phyloP scores from a whole-genome alignment of 225 moss, liverwort and hornwort genomes.

The Rhytidiadelphus loreus region DNA sequence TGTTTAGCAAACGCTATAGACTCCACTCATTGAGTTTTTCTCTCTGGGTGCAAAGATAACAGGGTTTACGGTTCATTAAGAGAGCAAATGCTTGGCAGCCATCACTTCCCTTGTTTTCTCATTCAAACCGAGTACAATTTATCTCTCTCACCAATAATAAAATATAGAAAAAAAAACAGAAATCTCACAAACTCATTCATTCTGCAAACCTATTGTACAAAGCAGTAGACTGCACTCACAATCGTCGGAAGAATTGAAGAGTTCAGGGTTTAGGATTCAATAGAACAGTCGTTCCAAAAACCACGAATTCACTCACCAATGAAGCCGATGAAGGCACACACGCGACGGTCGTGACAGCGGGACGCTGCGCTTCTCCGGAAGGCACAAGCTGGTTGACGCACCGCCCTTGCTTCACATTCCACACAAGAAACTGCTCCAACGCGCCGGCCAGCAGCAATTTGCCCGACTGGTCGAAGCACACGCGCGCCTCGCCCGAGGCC shows the following conservation, averaged over 20 bases:
- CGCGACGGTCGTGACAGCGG: conserved; percentile 65
- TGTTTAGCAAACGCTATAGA: neutral
- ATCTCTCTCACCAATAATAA: neutral
- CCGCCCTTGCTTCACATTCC: conserved; percentile 94
- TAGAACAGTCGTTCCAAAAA: neutral
- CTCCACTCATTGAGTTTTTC: neutral
- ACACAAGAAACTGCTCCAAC: conserved; percentile 85
- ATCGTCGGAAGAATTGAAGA: neutral
- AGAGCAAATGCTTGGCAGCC: neutral
- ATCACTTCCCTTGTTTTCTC: neutral
- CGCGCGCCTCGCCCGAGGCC: conserved; percentile 64
- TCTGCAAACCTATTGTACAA: neutral
- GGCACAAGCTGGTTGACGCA: conserved; percentile 60
- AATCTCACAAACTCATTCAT: neutral
- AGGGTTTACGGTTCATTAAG: neutral
- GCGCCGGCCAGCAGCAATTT: conserved; percentile 82
- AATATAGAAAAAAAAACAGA: neutral
- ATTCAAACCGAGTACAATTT: neutral
- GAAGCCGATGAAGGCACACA: conserved; percentile 63
- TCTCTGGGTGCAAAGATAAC: neutral
- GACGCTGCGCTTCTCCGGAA: conserved; percentile 21
- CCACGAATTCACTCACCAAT: conserved; percentile 36
- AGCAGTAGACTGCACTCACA: neutral
- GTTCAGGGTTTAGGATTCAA: neutral
- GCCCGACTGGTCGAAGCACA: conserved; percentile 70